Evolutionary conservation across 2,329 filamentous ascomycete genomes (phyloP).

Genomic region (Talaromyces funiculosus): DNA sequence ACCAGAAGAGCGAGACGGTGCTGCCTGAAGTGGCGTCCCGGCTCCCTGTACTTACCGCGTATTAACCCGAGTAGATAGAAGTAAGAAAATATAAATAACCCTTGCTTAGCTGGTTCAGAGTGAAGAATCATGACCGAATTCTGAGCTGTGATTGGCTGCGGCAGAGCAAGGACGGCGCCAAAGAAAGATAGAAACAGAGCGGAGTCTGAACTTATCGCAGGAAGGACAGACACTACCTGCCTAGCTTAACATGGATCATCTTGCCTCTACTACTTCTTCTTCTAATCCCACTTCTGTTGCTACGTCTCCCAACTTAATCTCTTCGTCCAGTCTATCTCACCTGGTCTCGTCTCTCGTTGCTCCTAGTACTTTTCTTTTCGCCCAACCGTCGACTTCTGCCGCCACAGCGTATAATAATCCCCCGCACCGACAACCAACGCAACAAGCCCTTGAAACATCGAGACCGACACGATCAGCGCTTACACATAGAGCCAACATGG

Average conservation of each 20-base stretch:
- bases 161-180: neutral
- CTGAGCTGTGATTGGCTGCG: neutral
- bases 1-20: slow-evolving; percentile 36
- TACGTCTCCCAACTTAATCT: slow-evolving; percentile 7
- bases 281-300: neutral
- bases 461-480: neutral
- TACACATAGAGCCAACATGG: slow-evolving; percentile 54
- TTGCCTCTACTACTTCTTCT: neutral
- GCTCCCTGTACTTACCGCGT: slow-evolving; percentile 14
- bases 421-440: slow-evolving; percentile 9
- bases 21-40: slow-evolving; percentile 36
- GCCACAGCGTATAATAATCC: slow-evolving; percentile 14
- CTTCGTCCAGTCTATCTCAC: slow-evolving; percentile 16
- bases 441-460: neutral
- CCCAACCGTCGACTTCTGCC: slow-evolving; percentile 18
- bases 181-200: neutral
- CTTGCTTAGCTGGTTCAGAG: neutral
- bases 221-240: neutral
- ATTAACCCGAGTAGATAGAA: neutral
- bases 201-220: neutral
- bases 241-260: neutral
- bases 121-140: neutral
- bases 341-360: slow-evolving; percentile 31
- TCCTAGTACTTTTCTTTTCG: slow-evolving; percentile 33
- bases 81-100: neutral